phyloP scores from a whole-genome alignment of 306 rosid genomes.

The Hippophae gyantsensis region DNA sequence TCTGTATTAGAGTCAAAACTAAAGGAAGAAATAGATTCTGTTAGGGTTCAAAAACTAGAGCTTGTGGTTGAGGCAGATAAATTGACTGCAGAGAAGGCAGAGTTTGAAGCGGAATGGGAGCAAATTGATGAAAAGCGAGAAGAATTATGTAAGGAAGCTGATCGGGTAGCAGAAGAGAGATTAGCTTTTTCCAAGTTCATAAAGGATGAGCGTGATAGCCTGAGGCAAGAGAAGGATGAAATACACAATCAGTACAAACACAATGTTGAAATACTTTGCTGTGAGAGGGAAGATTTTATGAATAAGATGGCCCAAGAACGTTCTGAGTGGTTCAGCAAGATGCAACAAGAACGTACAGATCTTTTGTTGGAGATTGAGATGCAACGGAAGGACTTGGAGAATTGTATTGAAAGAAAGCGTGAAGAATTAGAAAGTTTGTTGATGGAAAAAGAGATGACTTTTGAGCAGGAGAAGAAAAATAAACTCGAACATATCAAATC shows the following conservation, averaged over 20 bases:
- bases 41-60: constrained; percentile 69
- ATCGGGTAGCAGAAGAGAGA: constrained; percentile 58
- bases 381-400: constrained; percentile 65
- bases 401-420: constrained; percentile 72
- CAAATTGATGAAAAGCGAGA: constrained; percentile 82
- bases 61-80: constrained; percentile 67
- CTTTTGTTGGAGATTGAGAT: constrained; percentile 67
- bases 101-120: constrained; percentile 96
- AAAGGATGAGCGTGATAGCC: constrained; percentile 63
- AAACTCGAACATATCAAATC: constrained; percentile 47
- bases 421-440: constrained; percentile 81
- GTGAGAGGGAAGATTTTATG: constrained; percentile 81
- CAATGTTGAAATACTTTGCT: constrained; percentile 52
- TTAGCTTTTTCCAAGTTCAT: constrained; percentile 50
- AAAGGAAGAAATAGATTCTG: constrained; percentile 82
- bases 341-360: constrained; percentile 83
- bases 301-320: constrained; percentile 72
- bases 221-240: constrained; percentile 55
- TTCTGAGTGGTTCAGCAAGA: constrained; percentile 75
- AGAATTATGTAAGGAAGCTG: constrained; percentile 59
- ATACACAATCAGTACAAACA: constrained; percentile 55
- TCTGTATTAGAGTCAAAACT: constrained; percentile 71
- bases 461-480: constrained; percentile 71
- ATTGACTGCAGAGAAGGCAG: constrained; percentile 70
- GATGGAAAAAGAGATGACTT: constrained; percentile 55